Conservation (phyloP, 768 basidiomycete species). For the Termitomyces sp. region DNA sequence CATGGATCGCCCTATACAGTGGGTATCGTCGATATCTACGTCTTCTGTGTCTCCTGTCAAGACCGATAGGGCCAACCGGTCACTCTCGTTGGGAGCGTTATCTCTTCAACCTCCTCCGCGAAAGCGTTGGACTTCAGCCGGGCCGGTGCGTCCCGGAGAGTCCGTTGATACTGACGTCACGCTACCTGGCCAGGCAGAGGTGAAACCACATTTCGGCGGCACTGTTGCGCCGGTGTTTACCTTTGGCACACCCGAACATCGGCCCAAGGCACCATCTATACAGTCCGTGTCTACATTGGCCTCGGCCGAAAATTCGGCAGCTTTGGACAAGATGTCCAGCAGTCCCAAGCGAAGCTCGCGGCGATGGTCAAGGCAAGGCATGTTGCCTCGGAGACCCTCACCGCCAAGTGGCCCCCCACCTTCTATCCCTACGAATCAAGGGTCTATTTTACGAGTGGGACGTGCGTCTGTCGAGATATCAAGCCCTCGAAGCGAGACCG, state of each 20-base stretch:
- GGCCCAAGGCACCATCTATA: constrained; percentile 36
- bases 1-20: constrained; percentile 13
- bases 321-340: constrained; percentile 32
- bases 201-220: constrained; percentile 22
- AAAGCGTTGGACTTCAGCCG: constrained; percentile 41
- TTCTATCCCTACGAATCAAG: constrained; percentile 32
- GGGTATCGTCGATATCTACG: constrained; percentile 19
- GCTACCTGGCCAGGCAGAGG: constrained; percentile 17
- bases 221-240: constrained; percentile 23
- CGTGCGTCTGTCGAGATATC: constrained; percentile 16
- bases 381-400: constrained; percentile 45
- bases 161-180: constrained; percentile 11
- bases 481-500: constrained; percentile 32
- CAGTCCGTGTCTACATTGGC: constrained; percentile 43
- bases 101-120: constrained; percentile 49
- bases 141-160: constrained; percentile 16
- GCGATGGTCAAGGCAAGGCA: constrained; percentile 54
- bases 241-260: constrained; percentile 36
- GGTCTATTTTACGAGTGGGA: constrained; percentile 12
- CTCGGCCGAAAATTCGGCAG: constrained; percentile 30
- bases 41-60: constrained; percentile 3
- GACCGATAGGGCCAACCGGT: constrained; percentile 24
- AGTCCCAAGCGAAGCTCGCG: constrained; percentile 30
- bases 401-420: constrained; percentile 63
- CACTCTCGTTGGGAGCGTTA: constrained; percentile 29